Evolutionary conservation across 2,329 filamentous ascomycete genomes (phyloP).

Genomic region (Penicillium sp.): DNA sequence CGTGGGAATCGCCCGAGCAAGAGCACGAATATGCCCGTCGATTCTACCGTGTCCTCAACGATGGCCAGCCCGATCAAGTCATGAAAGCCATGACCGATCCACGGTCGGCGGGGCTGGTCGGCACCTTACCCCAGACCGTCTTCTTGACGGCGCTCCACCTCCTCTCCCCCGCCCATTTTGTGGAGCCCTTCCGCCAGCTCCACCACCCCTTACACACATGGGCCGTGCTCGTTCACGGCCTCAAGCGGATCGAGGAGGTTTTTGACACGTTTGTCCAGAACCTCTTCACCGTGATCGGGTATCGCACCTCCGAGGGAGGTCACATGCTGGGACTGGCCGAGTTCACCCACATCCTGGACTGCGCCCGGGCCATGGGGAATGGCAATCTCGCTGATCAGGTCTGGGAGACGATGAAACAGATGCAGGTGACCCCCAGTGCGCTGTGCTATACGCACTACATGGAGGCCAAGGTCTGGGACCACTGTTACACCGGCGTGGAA

Average conservation of each 20-base stretch:
- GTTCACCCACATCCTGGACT: conserved; percentile 49
- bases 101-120: conserved; percentile 24
- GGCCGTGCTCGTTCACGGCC: conserved; percentile 39
- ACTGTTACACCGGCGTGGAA: conserved; percentile 34
- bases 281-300: conserved; percentile 33
- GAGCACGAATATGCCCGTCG: conserved; percentile 7
- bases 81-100: conserved; percentile 32
- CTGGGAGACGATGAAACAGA: conserved; percentile 43
- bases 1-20: conserved; percentile 10
- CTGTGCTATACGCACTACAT: conserved; percentile 52
- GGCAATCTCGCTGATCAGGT: conserved; percentile 37
- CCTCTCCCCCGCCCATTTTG: conserved; percentile 53
- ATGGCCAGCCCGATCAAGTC: conserved; percentile 38
- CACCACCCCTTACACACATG: conserved; percentile 47
- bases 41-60: conserved; percentile 27
- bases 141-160: conserved; percentile 60
- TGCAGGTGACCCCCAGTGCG: conserved; percentile 3
- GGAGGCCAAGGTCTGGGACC: conserved; percentile 45
- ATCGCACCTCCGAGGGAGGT: conserved; percentile 31
- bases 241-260: conserved; percentile 33
- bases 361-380: conserved; percentile 46
- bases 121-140: conserved; percentile 47
- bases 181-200: conserved; percentile 43
- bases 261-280: conserved; percentile 37
- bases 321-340: conserved; percentile 41